Evolutionary conservation across 495 filamentous ascomycete genomes (phyloP), one percentile per base, ranked within the genome.

Genomic region (Xanthoparmelia taractica): DNA sequence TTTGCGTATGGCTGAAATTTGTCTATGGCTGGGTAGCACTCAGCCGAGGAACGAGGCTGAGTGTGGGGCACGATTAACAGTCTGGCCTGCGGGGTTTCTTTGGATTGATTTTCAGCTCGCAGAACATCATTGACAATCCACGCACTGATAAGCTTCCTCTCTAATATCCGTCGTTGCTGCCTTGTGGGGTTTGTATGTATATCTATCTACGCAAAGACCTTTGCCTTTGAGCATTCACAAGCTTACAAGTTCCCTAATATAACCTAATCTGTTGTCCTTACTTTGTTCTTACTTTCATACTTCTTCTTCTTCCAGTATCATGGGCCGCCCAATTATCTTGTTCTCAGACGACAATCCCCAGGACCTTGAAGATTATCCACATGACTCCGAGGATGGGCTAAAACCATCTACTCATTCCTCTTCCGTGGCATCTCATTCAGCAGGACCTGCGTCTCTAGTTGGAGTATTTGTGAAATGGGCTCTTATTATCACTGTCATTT

Each of bases 241-340:
- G 8, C 45, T 27, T 27, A 27, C 11, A 5, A 48, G 23, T 48
- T 5, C 12, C 25, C 8, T 50, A 13, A 29, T n/a, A n/a, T n/a
- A n/a, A n/a, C n/a, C n/a, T n/a, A n/a, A 17, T 29, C 15, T 11
- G 0, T 27, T 27, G 23, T 17, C 11, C 25, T 29, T 50, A 13
- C 15, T 33, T 52, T 48, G 45, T 11, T 12, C 2, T 18, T 52
- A 4, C 12, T 52, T 15, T 33, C 27, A 54, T 23, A n/a, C n/a
- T n/a, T 7, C 33, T 2, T 33, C 15, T 25, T 41, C 36, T 40
- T 8, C 10, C 38, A 50, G 23, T n/a, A 50, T 34, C 13, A 63
- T 63, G 61, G 61, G 40, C 43, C 61, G 54, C 25, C 52, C 33
- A 63, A 23, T 41, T 29, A 50, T 43, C 17, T 63, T 63, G 7